Base-by-base conservation (phyloP, 495 filamentous ascomycete genomes). In the Rostrohypoxylon terebratum region DNA sequence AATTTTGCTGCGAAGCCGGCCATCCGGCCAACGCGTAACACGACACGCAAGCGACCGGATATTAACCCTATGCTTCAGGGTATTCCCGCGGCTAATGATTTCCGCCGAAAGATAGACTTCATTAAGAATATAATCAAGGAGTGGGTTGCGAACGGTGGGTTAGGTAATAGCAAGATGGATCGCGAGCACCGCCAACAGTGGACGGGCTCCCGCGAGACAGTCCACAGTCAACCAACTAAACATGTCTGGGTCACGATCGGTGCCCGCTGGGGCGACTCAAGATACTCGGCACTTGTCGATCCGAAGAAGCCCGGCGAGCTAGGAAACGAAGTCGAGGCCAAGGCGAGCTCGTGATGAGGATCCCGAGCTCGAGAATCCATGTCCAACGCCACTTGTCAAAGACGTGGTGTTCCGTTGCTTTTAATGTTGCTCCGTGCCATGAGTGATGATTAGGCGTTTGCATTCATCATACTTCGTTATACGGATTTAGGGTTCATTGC, bases 181-280 rank as follows among this genome's bases (percentile, higher is more conserved):
- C 79, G 82, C 20, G 82, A 85, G 42, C 69, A 77, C 0, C 83
- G 89, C 28, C 80, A 91, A 57, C 85, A 85, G 71, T 94, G 92
- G 92, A 84, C 85, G 6, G 93, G 92, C 14, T 78, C 83, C 28
- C 85, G 90, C 61, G 90, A 93, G 80, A 84, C 86, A n/a, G 82
- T 84, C 40, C 83, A 86, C 50, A 88, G 86, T 51, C 79, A 79
- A 11, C 85, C 85, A 0, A 80, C 83, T 50, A 94, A 94, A 80
- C 88, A 91, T 59, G 92, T 94, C 16, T 96, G 93, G 93, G 92
- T 92, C 3, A 93, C 90, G 0, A 91, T 96, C 40, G 93, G 93
- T 3, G 91, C 92, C 8, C 87, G 88, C 53, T 88, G 88, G 69
- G 93, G 92, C 2, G 93, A 97, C 81, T 85, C 81, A 59, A 77